Evolutionary conservation across 371 early-diverging fungal species (phyloP).

Genomic region (Mucor racemosus): DNA sequence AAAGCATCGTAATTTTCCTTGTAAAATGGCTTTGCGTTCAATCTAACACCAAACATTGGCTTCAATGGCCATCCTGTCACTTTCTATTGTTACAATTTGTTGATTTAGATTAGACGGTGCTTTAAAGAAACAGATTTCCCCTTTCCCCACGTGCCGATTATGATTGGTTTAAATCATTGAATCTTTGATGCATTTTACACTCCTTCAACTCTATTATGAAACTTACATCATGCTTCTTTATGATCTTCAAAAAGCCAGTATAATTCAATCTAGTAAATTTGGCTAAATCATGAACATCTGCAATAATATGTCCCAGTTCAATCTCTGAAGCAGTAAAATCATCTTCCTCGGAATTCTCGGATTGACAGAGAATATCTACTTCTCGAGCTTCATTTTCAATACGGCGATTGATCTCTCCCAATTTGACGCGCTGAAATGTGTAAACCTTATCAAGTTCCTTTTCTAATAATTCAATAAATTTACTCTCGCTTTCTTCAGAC

Average conservation of each 20-base stretch:
- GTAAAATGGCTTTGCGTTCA: slow-evolving; percentile 89
- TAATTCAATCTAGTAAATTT: slow-evolving; percentile 96
- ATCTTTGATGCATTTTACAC: slow-evolving; percentile 3
- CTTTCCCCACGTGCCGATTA: slow-evolving; percentile 29
- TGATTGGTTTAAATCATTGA: slow-evolving; percentile 31
- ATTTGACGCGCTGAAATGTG: slow-evolving; percentile 89
- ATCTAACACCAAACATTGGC: slow-evolving; percentile 86
- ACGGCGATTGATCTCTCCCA: slow-evolving; percentile 85
- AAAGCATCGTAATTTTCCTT: slow-evolving; percentile 91
- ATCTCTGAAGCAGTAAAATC: slow-evolving; percentile 75
- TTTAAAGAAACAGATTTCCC: slow-evolving; percentile 2
- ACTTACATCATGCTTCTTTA: slow-evolving; percentile 96
- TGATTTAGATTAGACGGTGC: background rate
- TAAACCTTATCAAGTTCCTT: slow-evolving; percentile 94
- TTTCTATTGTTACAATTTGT: slow-evolving; percentile 53
- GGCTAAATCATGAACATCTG: slow-evolving; percentile 93
- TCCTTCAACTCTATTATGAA: background rate
- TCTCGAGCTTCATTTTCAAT: slow-evolving; percentile 76
- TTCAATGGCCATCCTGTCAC: slow-evolving; percentile 87
- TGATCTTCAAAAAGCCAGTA: slow-evolving; percentile 96
- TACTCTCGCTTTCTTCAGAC: slow-evolving; percentile 82
- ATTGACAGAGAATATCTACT: slow-evolving; percentile 60
- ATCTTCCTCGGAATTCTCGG: slow-evolving; percentile 66
- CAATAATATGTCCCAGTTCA: slow-evolving; percentile 83
- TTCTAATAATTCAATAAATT: slow-evolving; percentile 87